Evolutionary conservation across 73 alveolate species (phyloP).

Genomic region (Stentor coeruleus): DNA sequence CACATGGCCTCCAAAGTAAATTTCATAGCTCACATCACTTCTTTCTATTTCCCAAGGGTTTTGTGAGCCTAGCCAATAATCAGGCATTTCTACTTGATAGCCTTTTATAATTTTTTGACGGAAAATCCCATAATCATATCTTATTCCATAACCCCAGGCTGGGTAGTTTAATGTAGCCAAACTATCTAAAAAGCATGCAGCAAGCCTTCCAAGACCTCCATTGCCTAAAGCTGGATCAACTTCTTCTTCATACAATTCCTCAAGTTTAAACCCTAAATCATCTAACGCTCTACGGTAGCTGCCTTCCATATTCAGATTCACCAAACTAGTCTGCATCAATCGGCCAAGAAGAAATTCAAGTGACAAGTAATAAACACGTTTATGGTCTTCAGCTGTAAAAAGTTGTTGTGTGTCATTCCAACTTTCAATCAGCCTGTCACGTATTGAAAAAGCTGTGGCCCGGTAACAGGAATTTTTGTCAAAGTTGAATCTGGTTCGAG

Average conservation of each 20-base stretch:
- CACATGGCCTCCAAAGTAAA: slow-evolving; percentile 89
- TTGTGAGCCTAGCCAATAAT: slow-evolving; percentile 90
- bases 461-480: slow-evolving; percentile 41
- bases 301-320: slow-evolving; percentile 86
- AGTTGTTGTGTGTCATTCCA: slow-evolving; percentile 84
- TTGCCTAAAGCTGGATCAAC: slow-evolving; percentile 99
- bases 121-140: slow-evolving; percentile 99
- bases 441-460: slow-evolving; percentile 90
- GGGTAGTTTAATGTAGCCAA: slow-evolving; percentile 94
- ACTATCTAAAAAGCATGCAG: slow-evolving; percentile 99
- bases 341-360: slow-evolving; percentile 98
- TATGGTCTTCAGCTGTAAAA: background rate
- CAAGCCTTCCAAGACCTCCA: slow-evolving; percentile 99
- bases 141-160: slow-evolving; percentile 99
- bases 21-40: slow-evolving; percentile 86
- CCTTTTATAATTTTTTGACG: slow-evolving; percentile 92
- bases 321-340: slow-evolving; percentile 89
- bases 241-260: slow-evolving; percentile 85
- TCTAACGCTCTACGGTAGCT: slow-evolving; percentile 59
- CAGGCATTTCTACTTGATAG: slow-evolving; percentile 96
- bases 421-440: slow-evolving; percentile 94
- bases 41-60: slow-evolving; percentile 98
- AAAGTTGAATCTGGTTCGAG: slow-evolving; percentile 51
- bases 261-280: slow-evolving; percentile 45
- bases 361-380: slow-evolving; percentile 74